phyloP scores from a whole-genome alignment of 164 flowering plant species.

The Nelumbo lutea region DNA sequence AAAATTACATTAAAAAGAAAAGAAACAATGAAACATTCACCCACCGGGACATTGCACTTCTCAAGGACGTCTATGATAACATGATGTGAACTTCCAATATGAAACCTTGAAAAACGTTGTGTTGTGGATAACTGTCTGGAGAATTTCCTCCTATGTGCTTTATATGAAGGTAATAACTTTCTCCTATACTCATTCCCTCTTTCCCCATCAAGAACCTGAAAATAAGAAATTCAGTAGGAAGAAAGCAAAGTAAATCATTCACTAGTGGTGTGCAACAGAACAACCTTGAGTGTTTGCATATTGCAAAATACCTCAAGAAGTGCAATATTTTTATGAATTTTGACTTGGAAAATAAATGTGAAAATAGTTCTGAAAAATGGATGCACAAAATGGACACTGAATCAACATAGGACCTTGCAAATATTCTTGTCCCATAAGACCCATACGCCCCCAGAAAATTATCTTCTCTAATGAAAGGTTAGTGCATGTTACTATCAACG shows the following conservation, averaged over 20 bases:
- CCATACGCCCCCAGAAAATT: no score
- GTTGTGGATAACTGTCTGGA: constrained; percentile 19
- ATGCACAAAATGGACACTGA: neutral
- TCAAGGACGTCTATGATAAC: constrained; percentile 47
- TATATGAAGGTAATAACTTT: constrained; percentile 77
- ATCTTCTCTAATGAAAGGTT: no score
- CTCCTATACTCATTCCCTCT: constrained; percentile 70
- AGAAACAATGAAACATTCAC: constrained; percentile 23
- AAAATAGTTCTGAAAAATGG: neutral
- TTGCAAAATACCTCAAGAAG: neutral
- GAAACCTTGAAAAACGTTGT: constrained; percentile 18
- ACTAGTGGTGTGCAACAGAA: neutral
- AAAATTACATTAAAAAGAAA: neutral
- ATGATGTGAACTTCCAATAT: constrained; percentile 33
- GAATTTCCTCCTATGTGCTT: constrained; percentile 66
- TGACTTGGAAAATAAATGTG: neutral
- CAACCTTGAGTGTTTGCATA: neutral
- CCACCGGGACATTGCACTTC: constrained; percentile 80
- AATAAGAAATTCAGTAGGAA: constrained; percentile 3
- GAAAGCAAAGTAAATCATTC: neutral
- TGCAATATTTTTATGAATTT: neutral
- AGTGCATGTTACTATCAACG: no score
- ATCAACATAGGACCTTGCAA: neutral
- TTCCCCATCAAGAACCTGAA: constrained; percentile 89
- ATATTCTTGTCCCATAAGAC: no score